Evolutionary conservation across 345 rosid species (phyloP).

Genomic region (Excoecaria cochinchinensis): DNA sequence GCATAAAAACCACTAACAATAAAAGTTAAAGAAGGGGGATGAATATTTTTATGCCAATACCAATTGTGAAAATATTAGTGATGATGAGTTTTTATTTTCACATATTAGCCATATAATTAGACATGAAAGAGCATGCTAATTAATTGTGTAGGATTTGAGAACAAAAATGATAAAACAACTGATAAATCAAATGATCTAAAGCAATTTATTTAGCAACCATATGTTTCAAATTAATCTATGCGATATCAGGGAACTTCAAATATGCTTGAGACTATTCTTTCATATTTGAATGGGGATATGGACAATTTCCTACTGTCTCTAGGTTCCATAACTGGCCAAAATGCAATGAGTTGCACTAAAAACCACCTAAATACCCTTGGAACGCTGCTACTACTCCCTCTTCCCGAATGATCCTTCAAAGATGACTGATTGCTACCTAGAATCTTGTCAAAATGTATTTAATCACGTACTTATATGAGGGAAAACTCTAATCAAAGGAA

Average conservation of each 20-base stretch:
- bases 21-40: not conserved
- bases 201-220: not conserved
- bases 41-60: too few relatives aligned
- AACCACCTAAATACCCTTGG: too few relatives aligned
- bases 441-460: not conserved
- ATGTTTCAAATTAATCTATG: not conserved
- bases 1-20: not conserved
- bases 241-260: not conserved
- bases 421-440: too few relatives aligned
- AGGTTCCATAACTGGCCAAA: too few relatives aligned
- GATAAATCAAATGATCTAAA: not conserved
- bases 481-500: conserved; percentile 1
- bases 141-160: not conserved
- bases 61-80: not conserved
- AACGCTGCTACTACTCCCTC: too few relatives aligned
- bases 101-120: not conserved
- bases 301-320: too few relatives aligned
- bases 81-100: not conserved
- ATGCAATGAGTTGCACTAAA: too few relatives aligned
- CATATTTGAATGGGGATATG: too few relatives aligned
- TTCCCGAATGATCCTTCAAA: too few relatives aligned
- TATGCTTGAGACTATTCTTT: not conserved
- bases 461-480: not conserved
- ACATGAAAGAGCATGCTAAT: not conserved
- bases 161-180: not conserved